Evolutionary conservation across 306 rosid genomes (phyloP).

Genomic region (Acmispon strigosus): DNA sequence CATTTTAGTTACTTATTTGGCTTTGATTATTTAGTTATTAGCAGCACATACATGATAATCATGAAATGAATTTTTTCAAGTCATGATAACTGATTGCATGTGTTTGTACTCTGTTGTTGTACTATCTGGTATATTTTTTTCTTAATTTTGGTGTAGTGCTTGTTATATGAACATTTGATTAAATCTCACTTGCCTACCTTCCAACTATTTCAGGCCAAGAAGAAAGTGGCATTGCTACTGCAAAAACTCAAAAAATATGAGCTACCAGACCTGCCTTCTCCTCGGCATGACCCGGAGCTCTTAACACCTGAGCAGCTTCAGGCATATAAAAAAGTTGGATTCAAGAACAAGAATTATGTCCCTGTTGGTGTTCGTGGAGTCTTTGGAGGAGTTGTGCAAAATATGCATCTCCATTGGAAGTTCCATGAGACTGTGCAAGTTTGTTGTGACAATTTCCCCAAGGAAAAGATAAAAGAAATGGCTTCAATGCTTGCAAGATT

Average conservation of each 20-base stretch:
- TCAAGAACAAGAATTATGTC: slow-evolving; percentile 87
- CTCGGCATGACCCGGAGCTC: slow-evolving; percentile 92
- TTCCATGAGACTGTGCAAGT: slow-evolving; percentile 98
- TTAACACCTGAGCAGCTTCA: slow-evolving; percentile 86
- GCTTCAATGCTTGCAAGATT: slow-evolving; percentile 91
- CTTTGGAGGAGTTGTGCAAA: slow-evolving; percentile 98
- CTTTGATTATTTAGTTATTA: not conserved
- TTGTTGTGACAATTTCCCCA: slow-evolving; percentile 96
- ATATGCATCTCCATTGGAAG: slow-evolving; percentile 99
- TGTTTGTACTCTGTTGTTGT: not conserved
- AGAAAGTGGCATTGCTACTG: slow-evolving; percentile 82
- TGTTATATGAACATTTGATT: slow-evolving; percentile 6
- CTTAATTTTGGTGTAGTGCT: not conserved
- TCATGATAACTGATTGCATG: not conserved
- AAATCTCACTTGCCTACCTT: not conserved
- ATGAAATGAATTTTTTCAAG: not conserved
- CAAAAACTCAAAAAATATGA: slow-evolving; percentile 95
- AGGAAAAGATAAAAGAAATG: slow-evolving; percentile 97
- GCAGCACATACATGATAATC: not conserved
- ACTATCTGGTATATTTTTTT: not conserved
- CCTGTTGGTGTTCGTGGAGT: slow-evolving; percentile 99
- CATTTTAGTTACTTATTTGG: not conserved
- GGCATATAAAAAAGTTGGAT: slow-evolving; percentile 81
- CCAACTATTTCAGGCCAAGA: slow-evolving; percentile 74
- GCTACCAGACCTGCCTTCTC: slow-evolving; percentile 82